phyloP scores from a whole-genome alignment of 2,329 filamentous ascomycete genomes.

The Cordyceps militaris region DNA sequence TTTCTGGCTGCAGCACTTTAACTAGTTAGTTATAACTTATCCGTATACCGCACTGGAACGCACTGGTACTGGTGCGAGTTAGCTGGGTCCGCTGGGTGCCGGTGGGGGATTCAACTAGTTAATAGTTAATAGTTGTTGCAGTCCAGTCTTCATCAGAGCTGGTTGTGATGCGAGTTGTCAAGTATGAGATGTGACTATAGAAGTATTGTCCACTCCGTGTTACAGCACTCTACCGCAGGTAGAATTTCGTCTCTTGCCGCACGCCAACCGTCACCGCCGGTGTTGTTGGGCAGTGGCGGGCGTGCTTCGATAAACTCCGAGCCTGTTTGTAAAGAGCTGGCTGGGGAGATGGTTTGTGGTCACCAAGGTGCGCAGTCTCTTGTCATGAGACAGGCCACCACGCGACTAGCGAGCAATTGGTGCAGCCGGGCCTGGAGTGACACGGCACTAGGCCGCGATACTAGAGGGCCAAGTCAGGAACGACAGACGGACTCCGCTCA shows the following conservation, averaged over 20 bases:
- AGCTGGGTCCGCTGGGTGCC: too few species aligned
- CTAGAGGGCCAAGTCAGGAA: slow-evolving; percentile 5
- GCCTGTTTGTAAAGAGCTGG: neutral
- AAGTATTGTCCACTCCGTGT: neutral
- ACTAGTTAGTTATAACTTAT: too few species aligned
- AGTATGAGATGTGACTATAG: slow-evolving; percentile 3
- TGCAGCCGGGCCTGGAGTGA: neutral
- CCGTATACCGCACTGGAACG: neutral
- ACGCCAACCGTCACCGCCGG: neutral
- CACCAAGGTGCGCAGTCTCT: neutral
- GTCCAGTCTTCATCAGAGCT: neutral
- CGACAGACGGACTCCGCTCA: slow-evolving; percentile 5
- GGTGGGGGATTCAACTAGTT: too few species aligned
- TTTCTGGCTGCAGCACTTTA: neutral
- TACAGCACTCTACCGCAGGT: neutral
- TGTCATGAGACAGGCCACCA: neutral
- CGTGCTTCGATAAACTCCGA: neutral
- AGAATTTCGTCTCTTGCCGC: neutral
- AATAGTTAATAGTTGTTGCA: too few species aligned
- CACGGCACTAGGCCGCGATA: slow-evolving; percentile 7
- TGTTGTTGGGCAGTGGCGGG: neutral
- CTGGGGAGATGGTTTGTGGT: neutral
- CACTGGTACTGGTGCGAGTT: neutral
- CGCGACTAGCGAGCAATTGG: neutral
- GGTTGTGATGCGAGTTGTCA: neutral